Percentiles rank a stretch among this genome's conserved stretches.
These are phyloP conservation scores for Takakia lepidozioides DNA, from an alignment of 225 moss, liverwort and hornwort genomes.

Conservation along the genomic window DNA sequence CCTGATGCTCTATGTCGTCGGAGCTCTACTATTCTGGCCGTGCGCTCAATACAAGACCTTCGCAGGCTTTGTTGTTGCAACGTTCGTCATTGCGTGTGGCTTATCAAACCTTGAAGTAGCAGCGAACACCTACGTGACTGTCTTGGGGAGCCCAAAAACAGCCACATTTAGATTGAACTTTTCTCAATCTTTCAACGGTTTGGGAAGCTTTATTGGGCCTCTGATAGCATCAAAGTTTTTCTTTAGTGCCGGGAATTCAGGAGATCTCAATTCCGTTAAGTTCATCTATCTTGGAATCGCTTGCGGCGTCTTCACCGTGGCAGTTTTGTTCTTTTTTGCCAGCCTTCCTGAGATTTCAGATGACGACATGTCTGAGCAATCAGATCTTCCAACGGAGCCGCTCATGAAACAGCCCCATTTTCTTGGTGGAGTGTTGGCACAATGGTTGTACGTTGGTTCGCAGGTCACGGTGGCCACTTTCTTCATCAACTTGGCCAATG, in stretches of 20 bases:
- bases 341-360: slow-evolving; percentile 17
- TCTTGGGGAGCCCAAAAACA: slow-evolving; percentile 24
- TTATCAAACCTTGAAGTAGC: slow-evolving; percentile 33
- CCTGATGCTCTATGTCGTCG: slow-evolving; percentile 16
- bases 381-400: slow-evolving; percentile 9
- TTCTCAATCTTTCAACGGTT: slow-evolving; percentile 36
- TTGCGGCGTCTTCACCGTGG: slow-evolving; percentile 11
- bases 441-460: slow-evolving; percentile 35
- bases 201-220: slow-evolving; percentile 30
- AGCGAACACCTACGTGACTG: slow-evolving; percentile 26
- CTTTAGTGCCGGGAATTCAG: slow-evolving; percentile 7
- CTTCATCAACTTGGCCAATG: slow-evolving; percentile 31
- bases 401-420: slow-evolving; percentile 24
- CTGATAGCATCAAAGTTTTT: slow-evolving; percentile 33
- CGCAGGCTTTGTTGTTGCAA: slow-evolving; percentile 28
- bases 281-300: slow-evolving; percentile 26
- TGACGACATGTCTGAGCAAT: slow-evolving; percentile 19
- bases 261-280: slow-evolving; percentile 25
- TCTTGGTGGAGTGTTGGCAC: slow-evolving; percentile 21
- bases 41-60: slow-evolving; percentile 24
- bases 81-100: slow-evolving; percentile 27
- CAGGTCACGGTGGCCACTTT: slow-evolving; percentile 29
- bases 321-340: slow-evolving; percentile 14
- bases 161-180: slow-evolving; percentile 24
- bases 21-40: slow-evolving; percentile 23